Evolutionary conservation across 495 filamentous ascomycete genomes (phyloP), one percentile per base, ranked within the genome.

Genomic region (Rusavskia elegans): DNA sequence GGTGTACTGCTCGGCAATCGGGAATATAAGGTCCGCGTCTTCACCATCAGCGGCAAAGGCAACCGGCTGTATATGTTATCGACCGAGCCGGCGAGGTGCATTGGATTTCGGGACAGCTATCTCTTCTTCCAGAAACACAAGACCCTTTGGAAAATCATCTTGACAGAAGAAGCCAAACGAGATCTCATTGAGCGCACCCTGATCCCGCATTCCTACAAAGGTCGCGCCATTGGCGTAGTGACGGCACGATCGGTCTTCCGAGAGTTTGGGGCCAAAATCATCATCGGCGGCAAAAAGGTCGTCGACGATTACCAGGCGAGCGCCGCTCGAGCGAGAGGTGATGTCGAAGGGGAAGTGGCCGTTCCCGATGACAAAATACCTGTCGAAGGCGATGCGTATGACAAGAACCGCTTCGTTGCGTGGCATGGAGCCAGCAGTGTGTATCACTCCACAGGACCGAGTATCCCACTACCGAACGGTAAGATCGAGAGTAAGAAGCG

Each of bases 51-150:
- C 23, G 86, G 84, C 45, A 81, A 89, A 45, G 86, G 81, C n/a
- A 76, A 92, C 27, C 69, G 87, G 21, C 77, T 93, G 16, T 98
- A 98, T 78, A 98, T 98, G 92, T 71, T 98, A 60, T 95, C 89
- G 2, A 98, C 92, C 2, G 92, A 98, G 59, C 92, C 92, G 5
- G 92, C 92, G 20, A 80, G 92, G 52, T 98, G 92, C 60, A 90
- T 94, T 46, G 92, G 92, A 7, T 98, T 98, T 75, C 73, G 92
- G 50, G 92, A 98, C 68, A 92, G 85, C 52, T 98, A 98, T 63
- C 75, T 98, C 16, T 98, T 98, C 74, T 98, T 98, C 73, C 90
- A 89, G 59, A 95, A 94, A 63, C 89, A 96, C 70, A 85, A 83
- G 62, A 79, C 88, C 60, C 82, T 96, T 19, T 89, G 87, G 73